phyloP scores from a whole-genome alignment of 768 basidiomycete species.

The Psilocybe cyanescens region DNA sequence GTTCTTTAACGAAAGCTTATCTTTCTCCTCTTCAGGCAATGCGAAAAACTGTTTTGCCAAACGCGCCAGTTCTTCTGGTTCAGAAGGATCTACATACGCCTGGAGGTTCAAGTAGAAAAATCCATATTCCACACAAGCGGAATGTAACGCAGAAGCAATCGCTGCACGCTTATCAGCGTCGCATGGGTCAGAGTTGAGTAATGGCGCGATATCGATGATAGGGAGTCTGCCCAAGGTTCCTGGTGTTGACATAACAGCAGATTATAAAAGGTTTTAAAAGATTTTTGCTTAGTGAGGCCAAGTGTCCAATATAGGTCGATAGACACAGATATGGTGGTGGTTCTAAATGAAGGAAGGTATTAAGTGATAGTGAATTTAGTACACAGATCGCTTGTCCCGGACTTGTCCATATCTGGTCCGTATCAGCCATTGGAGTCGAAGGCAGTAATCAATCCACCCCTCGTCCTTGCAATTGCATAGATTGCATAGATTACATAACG shows the following conservation, averaged over 20 bases:
- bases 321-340: not conserved
- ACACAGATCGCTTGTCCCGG: too few species aligned
- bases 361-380: too few species aligned
- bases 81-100: slow-evolving; percentile 53
- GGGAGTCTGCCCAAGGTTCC: slow-evolving; percentile 47
- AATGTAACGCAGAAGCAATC: slow-evolving; percentile 63
- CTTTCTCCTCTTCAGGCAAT: slow-evolving; percentile 78
- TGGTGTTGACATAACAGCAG: slow-evolving; percentile 5
- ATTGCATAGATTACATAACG: not conserved
- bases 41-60: slow-evolving; percentile 77
- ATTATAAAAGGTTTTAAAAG: not conserved
- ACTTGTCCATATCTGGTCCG: too few species aligned
- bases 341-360: not conserved
- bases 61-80: slow-evolving; percentile 66
- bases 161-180: slow-evolving; percentile 43
- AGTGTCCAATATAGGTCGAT: too few species aligned
- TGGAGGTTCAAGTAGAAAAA: slow-evolving; percentile 90
- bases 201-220: slow-evolving; percentile 75
- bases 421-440: too few species aligned
- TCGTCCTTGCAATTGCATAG: too few species aligned
- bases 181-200: slow-evolving; percentile 42
- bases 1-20: slow-evolving; percentile 65
- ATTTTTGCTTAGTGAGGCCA: too few species aligned
- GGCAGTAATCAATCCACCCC: too few species aligned
- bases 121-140: slow-evolving; percentile 77